These are phyloP conservation scores for Leonotis leonurus DNA, from an alignment of 257 asterid genomes.

Conservation along the genomic window DNA sequence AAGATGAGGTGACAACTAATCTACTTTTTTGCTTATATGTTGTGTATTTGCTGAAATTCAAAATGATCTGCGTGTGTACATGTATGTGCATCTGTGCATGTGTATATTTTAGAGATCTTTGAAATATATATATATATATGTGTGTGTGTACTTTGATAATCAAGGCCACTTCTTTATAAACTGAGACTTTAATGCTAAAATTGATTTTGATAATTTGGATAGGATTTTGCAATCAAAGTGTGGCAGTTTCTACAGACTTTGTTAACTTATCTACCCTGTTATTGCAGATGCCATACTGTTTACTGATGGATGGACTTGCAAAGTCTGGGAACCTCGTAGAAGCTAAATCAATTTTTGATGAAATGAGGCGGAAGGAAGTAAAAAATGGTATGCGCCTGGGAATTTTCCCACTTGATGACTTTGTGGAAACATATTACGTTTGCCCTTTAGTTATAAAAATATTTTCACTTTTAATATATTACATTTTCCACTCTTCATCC, in stretches of 20 bases:
- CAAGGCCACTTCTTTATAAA: neutral
- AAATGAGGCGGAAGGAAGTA: constrained; percentile 66
- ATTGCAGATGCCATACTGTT: constrained; percentile 86
- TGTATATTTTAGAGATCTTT: neutral
- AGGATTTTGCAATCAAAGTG: constrained; percentile 1
- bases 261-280: constrained; percentile 16
- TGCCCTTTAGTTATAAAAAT: neutral
- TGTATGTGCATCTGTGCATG: neutral
- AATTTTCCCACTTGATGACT: neutral
- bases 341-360: constrained; percentile 78
- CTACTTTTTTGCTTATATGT: neutral
- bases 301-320: constrained; percentile 90
- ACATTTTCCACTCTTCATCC: neutral
- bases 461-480: neutral
- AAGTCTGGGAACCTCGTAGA: constrained; percentile 70
- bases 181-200: neutral
- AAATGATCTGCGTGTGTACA: neutral
- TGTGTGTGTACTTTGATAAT: neutral
- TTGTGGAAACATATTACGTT: neutral
- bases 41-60: neutral
- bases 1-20: constrained; percentile 64
- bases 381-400: constrained; percentile 53
- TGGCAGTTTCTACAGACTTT: neutral
- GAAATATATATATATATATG: no score
- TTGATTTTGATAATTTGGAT: no score